Evolutionary conservation across 2,329 filamentous ascomycete species (phyloP).

Genomic region (Hypoxylon rubiginosum): DNA sequence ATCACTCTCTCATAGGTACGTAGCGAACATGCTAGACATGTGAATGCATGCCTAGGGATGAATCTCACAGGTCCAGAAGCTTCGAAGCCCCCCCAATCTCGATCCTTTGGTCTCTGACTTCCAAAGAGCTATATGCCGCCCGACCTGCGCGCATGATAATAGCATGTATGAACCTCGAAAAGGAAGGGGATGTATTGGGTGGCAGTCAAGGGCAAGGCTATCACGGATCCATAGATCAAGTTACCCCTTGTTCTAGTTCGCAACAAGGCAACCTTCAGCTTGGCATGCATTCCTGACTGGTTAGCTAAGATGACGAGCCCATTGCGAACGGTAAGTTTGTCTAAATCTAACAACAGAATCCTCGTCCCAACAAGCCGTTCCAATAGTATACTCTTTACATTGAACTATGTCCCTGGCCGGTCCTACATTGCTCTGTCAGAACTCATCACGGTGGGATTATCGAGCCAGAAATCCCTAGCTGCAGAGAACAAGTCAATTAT

Average conservation of each 20-base stretch:
- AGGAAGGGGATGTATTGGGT: background rate
- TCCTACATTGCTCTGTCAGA: conserved; percentile 6
- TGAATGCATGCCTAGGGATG: background rate
- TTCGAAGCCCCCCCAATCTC: background rate
- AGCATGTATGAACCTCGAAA: no score
- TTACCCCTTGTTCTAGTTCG: background rate
- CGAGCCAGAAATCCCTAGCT: background rate
- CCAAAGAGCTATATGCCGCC: background rate
- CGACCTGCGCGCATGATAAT: no score
- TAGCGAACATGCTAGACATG: background rate
- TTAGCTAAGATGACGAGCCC: background rate
- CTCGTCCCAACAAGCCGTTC: background rate
- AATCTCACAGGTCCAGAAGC: background rate
- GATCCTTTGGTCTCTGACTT: background rate
- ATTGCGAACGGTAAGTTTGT: background rate
- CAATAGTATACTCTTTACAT: background rate
- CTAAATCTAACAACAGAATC: background rate
- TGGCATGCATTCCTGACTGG: background rate
- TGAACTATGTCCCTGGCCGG: background rate
- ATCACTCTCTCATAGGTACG: background rate
- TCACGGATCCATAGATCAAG: background rate
- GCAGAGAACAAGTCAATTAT: conserved; percentile 14
- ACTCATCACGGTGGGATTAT: background rate
- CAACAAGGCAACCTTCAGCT: background rate
- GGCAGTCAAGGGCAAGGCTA: background rate